Evolutionary conservation across 2,329 filamentous ascomycete species (phyloP).

Genomic region (Chalara sp.): DNA sequence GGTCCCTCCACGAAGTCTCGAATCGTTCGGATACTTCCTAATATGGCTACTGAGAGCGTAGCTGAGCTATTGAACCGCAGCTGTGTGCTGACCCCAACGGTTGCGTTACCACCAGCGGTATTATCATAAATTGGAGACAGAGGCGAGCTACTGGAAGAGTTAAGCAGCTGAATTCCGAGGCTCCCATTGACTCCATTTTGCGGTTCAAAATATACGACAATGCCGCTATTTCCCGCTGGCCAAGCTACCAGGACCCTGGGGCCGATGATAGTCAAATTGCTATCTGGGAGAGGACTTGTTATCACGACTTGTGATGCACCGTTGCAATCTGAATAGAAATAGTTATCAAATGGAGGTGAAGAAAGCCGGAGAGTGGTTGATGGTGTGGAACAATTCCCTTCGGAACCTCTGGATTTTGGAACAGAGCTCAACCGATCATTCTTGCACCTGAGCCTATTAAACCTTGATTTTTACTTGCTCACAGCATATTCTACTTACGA

Average conservation of each 20-base stretch:
- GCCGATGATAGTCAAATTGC: conserved; percentile 46
- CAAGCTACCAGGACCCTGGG: conserved; percentile 56
- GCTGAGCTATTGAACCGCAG: conserved; percentile 53
- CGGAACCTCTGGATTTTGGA: conserved; percentile 11
- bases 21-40: conserved; percentile 57
- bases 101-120: conserved; percentile 26
- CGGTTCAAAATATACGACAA: conserved; percentile 49
- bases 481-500: conserved; percentile 12
- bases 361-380: conserved; percentile 12
- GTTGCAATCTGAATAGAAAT: conserved; percentile 60
- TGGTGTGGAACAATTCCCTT: conserved; percentile 5
- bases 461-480: neutral
- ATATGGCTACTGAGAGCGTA: conserved; percentile 45
- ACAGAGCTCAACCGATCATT: conserved; percentile 21
- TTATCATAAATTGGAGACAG: conserved; percentile 37
- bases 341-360: conserved; percentile 53
- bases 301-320: conserved; percentile 52
- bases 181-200: conserved; percentile 45
- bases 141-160: conserved; percentile 38
- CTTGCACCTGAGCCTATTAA: conserved; percentile 7
- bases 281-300: conserved; percentile 47
- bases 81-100: conserved; percentile 45
- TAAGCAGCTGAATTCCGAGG: conserved; percentile 45
- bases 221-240: conserved; percentile 59
- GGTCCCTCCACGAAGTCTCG: conserved; percentile 56